Percentiles rank a stretch among this genome's conserved stretches.
Conservation (phyloP, 2,329 filamentous ascomycete species). For the Curvularia lunata region DNA sequence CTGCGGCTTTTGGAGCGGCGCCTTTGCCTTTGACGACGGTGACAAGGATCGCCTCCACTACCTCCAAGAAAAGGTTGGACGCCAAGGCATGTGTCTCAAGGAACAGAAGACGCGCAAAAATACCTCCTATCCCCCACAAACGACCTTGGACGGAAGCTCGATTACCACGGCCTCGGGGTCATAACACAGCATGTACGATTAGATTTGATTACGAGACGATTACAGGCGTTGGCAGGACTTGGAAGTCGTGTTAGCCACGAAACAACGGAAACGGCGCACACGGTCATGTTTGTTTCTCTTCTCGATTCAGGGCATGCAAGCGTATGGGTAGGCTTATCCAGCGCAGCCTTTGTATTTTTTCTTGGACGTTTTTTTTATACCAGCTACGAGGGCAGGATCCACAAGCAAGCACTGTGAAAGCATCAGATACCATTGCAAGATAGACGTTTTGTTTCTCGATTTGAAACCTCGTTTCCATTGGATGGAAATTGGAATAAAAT, state of each 20-base stretch:
- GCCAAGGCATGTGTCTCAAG: conserved; percentile 49
- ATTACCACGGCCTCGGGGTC: neutral
- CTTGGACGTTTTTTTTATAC: neutral
- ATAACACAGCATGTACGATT: conserved; percentile 13
- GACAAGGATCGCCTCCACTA: conserved; percentile 40
- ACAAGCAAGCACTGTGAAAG: no score
- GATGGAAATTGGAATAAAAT: neutral
- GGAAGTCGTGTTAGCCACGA: neutral
- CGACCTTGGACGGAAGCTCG: conserved; percentile 16
- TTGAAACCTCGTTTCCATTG: neutral
- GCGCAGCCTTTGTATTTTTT: neutral
- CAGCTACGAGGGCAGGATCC: neutral
- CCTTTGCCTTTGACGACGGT: conserved; percentile 45
- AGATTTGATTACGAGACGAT: conserved; percentile 11
- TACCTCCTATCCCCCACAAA: conserved; percentile 15
- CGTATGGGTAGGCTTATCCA: neutral
- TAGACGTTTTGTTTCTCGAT: neutral
- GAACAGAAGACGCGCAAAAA: conserved; percentile 25
- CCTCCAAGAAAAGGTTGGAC: conserved; percentile 48
- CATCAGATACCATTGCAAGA: neutral
- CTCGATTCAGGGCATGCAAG: neutral
- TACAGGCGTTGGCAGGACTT: neutral
- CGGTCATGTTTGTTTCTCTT: conserved; percentile 2
- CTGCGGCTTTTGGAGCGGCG: conserved; percentile 50
- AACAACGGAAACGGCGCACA: neutral